A percentile compares a stretch with the other conserved stretches of the same genome.
Conservation (phyloP, 1,284 basidiomycete genomes). For the Sporisorium exsertum region DNA sequence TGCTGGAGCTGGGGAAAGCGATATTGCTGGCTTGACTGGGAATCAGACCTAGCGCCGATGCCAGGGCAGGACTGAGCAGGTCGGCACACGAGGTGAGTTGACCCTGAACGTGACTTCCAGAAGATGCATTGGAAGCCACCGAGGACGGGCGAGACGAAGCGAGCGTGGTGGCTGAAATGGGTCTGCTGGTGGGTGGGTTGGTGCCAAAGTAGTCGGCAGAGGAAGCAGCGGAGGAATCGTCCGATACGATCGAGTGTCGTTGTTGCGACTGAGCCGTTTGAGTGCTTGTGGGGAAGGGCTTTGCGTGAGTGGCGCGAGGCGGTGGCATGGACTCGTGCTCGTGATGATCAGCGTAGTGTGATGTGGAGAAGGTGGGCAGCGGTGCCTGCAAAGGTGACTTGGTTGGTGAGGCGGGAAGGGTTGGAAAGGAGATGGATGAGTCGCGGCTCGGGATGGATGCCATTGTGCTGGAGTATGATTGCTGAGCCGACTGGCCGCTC, state of each 20-base stretch:
- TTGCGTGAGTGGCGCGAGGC: conserved; percentile 10
- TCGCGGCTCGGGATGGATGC: conserved; percentile 27
- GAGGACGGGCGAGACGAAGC: conserved; percentile 55
- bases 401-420: conserved; percentile 30
- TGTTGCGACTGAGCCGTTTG: conserved; percentile 18
- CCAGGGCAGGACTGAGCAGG: conserved; percentile 54
- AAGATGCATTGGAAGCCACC: conserved; percentile 48
- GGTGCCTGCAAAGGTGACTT: conserved; percentile 9
- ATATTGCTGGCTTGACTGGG: conserved; percentile 17
- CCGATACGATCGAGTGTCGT: conserved; percentile 41
- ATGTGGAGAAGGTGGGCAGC: conserved; percentile 24
- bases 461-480: conserved; percentile 6
- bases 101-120: conserved; percentile 34
- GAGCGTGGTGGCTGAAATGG: conserved; percentile 36
- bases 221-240: conserved; percentile 41
- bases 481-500: conserved; percentile 5
- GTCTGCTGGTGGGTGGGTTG: conserved; percentile 23
- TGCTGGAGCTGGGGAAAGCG: conserved; percentile 21
- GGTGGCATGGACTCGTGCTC: conserved; percentile 21
- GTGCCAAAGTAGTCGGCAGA: conserved; percentile 31
- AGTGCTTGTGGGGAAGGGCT: conserved; percentile 5
- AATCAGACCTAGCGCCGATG: conserved; percentile 54
- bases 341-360: conserved; percentile 17
- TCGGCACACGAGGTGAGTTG: conserved; percentile 49
- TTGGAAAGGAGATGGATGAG: conserved; percentile 48